These are phyloP conservation scores for Guillardia theta DNA, from an alignment of 78 protist species.

Conservation along the genomic window DNA sequence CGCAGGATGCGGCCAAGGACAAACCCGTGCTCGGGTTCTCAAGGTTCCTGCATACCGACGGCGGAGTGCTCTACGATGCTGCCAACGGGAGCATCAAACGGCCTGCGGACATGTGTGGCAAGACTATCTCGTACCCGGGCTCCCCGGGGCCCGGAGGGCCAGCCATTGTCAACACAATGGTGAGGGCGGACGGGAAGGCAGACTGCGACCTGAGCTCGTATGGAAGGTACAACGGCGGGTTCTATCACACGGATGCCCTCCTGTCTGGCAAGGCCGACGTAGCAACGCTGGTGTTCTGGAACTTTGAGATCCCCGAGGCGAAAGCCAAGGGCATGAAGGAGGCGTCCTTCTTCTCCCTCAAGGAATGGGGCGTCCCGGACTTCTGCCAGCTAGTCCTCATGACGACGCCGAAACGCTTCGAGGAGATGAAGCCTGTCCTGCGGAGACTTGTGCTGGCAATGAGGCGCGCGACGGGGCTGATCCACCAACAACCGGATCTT, in stretches of 20 bases:
- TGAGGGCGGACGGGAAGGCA: not conserved
- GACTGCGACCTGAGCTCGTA: not conserved
- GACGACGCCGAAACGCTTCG: not conserved
- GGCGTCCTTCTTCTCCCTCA: constrained; percentile 10
- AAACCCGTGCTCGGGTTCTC: constrained; percentile 32
- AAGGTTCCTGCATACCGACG: constrained; percentile 25
- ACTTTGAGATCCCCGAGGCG: constrained; percentile 7
- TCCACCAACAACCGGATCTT: not conserved
- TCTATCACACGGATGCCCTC: not conserved
- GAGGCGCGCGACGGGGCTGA: not conserved
- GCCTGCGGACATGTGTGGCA: constrained; percentile 20
- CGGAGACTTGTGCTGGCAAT: not conserved
- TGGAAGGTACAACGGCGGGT: constrained; percentile 22
- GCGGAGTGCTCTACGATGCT: not conserved
- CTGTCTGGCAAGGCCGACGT: not conserved
- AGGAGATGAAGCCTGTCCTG: not conserved
- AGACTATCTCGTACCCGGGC: constrained; percentile 22
- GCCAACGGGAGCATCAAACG: not conserved
- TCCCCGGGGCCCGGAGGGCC: constrained; percentile 7
- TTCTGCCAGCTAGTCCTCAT: constrained; percentile 28
- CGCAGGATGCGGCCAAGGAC: constrained; percentile 18
- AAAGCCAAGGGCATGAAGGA: not conserved
- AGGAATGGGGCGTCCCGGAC: constrained; percentile 36
- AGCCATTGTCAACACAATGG: constrained; percentile 5
- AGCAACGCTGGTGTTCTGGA: not conserved